phyloP scores from a whole-genome alignment of 192 early-diverging fungal genomes.

The Oehlia diaphana region DNA sequence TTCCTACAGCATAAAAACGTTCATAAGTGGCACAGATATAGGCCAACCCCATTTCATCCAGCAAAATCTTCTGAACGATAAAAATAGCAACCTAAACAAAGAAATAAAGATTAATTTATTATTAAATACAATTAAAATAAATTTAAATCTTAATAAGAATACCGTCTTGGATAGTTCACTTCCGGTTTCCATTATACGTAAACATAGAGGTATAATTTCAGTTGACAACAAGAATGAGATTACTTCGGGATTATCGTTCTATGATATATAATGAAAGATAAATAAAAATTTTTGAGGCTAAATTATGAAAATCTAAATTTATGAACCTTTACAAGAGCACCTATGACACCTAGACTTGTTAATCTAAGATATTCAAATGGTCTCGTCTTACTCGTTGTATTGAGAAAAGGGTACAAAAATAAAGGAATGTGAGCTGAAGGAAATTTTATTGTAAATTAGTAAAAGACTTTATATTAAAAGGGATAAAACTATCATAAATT shows the following conservation, averaged over 20 bases:
- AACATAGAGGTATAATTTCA: conserved; percentile 95
- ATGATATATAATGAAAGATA: neutral
- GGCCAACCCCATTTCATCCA: conserved; percentile 88
- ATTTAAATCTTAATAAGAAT: neutral
- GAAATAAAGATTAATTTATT: conserved; percentile 2
- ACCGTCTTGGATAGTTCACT: conserved; percentile 94
- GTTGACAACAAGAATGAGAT: conserved; percentile 94
- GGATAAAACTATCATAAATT: neutral
- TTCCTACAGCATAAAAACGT: conserved; percentile 93
- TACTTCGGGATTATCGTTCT: conserved; percentile 95
- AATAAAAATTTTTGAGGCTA: neutral
- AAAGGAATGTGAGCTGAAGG: conserved; percentile 88
- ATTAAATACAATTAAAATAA: conserved; percentile 19
- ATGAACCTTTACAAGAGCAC: conserved; percentile 91
- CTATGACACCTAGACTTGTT: conserved; percentile 94
- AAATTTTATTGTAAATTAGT: conserved; percentile 4
- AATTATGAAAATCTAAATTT: neutral
- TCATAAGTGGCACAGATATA: conserved; percentile 92
- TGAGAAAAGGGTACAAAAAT: conserved; percentile 97
- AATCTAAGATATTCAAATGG: conserved; percentile 96
- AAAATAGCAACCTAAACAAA: conserved; percentile 83
- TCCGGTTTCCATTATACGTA: conserved; percentile 99
- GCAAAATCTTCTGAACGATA: conserved; percentile 95
- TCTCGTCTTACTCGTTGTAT: conserved; percentile 91
- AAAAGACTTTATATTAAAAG: neutral